A percentile compares a stretch with the other conserved stretches of the same genome.
Evolutionary conservation across 768 basidiomycete species (phyloP).

Genomic region (Hydnomerulius pinastri): DNA sequence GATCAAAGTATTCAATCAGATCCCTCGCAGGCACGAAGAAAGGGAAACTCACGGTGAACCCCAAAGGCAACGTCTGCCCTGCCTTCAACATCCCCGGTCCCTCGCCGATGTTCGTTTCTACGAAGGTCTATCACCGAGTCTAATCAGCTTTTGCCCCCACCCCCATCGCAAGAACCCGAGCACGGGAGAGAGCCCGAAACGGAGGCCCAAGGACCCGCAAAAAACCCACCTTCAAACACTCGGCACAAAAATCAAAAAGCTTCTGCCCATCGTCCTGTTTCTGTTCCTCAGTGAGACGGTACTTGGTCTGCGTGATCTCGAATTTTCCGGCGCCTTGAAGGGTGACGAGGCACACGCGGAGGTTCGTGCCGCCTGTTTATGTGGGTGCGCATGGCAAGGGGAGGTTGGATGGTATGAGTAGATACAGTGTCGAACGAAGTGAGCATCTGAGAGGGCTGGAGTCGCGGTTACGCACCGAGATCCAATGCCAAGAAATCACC

Average conservation of each 20-base stretch:
- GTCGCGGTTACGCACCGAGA: constrained; percentile 80
- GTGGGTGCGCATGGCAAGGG: background rate
- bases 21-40: background rate
- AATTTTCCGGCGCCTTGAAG: constrained; percentile 94
- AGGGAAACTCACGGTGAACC: constrained; percentile 82
- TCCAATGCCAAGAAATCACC: constrained; percentile 92
- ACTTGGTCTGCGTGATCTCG: constrained; percentile 97
- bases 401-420: background rate
- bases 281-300: constrained; percentile 95
- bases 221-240: constrained; percentile 91
- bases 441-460: background rate
- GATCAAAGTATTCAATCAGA: background rate
- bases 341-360: constrained; percentile 97
- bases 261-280: constrained; percentile 97
- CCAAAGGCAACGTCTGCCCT: constrained; percentile 72
- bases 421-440: background rate
- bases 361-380: constrained; percentile 81
- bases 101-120: constrained; percentile 67
- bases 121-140: too few relatives aligned
- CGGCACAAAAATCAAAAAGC: constrained; percentile 96
- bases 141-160: too few relatives aligned
- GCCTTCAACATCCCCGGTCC: constrained; percentile 49
- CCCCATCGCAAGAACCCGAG: too few relatives aligned
- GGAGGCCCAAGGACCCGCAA: too few relatives aligned
- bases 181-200: too few relatives aligned